Percentiles rank a stretch among this genome's conserved stretches.
Evolutionary conservation across 257 asterid genomes (phyloP).

Genomic region (Paraleonurus japonicus): DNA sequence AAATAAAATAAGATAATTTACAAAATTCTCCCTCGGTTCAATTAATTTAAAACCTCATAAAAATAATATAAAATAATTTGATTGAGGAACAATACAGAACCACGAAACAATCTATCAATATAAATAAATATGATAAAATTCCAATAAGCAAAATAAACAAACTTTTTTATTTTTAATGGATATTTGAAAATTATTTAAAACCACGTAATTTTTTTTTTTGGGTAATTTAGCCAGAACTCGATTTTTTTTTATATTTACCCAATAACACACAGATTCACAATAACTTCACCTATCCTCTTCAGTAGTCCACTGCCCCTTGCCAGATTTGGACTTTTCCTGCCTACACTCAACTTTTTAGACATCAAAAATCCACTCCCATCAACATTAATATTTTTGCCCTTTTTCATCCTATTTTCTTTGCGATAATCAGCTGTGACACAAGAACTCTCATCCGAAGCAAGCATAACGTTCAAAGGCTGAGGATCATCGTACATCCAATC

Average conservation of each 20-base stretch:
- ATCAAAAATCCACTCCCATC: constrained; percentile 16
- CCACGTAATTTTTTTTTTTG: too few relatives aligned
- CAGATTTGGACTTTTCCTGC: constrained; percentile 44
- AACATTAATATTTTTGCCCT: constrained; percentile 1
- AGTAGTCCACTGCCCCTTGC: constrained; percentile 79
- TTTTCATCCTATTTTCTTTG: constrained; percentile 17
- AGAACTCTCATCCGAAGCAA: constrained; percentile 56
- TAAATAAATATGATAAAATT: background rate
- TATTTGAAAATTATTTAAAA: background rate
- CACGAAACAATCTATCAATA: too few relatives aligned
- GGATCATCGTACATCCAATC: constrained; percentile 3
- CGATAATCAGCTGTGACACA: constrained; percentile 44
- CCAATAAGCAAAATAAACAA: background rate
- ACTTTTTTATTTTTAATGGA: background rate
- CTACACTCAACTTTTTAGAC: constrained; percentile 23
- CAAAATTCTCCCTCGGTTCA: too few relatives aligned
- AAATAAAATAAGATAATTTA: too few relatives aligned
- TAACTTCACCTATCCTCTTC: constrained; percentile 50
- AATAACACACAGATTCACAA: too few relatives aligned
- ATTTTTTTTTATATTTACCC: too few relatives aligned
- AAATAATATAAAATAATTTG: too few relatives aligned
- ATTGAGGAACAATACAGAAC: background rate
- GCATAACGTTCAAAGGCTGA: constrained; percentile 30
- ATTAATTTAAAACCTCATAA: too few relatives aligned
- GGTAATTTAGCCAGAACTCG: too few relatives aligned